Evolutionary conservation across 176 grass and related monocot genomes (phyloP).

Genomic region (Bothriochloa decipiens): DNA sequence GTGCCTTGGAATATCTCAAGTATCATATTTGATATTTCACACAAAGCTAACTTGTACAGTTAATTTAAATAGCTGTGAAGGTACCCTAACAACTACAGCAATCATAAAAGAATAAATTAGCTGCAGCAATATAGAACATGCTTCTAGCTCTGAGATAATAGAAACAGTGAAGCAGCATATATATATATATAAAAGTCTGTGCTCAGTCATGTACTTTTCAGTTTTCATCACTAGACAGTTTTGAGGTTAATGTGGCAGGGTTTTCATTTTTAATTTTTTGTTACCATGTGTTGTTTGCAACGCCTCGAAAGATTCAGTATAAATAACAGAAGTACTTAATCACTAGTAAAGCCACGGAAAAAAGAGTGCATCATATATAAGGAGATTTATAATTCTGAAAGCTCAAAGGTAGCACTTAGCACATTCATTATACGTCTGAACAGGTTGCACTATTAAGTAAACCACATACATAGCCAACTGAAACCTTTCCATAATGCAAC

Average conservation of each 20-base stretch:
- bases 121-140: too few species aligned
- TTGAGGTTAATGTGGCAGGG: neutral
- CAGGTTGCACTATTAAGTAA: neutral
- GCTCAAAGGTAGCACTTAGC: neutral
- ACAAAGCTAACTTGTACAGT: neutral
- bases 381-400: neutral
- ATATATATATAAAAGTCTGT: neutral
- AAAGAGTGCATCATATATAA: neutral
- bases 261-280: neutral
- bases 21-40: too few species aligned
- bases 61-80: neutral
- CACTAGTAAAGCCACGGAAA: neutral
- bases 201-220: neutral
- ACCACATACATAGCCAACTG: neutral
- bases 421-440: neutral
- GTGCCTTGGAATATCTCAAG: too few species aligned
- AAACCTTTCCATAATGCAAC: too few species aligned
- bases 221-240: neutral
- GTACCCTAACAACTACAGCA: too few species aligned
- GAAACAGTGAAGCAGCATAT: neutral
- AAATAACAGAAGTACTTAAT: neutral
- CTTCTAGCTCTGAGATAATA: too few species aligned
- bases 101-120: too few species aligned
- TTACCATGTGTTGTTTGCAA: neutral
- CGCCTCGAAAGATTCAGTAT: neutral